Base-by-base conservation (phyloP, 495 filamentous ascomycete genomes). In the Aspergillus cavernicola region DNA sequence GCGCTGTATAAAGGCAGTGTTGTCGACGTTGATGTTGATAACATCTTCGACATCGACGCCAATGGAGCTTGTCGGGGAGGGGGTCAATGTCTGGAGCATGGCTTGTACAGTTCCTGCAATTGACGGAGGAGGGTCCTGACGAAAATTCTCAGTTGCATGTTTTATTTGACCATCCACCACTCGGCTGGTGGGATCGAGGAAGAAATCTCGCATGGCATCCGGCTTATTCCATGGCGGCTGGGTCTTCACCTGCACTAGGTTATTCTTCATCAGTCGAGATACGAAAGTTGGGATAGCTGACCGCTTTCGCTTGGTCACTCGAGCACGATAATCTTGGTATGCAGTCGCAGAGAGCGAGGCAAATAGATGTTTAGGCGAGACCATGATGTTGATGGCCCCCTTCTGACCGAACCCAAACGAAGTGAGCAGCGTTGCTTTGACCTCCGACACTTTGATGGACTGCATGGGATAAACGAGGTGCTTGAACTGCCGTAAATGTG, bases 351-450 rank as follows among this genome's bases (percentile, higher is more conserved):
- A 89, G 35, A 99, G 85, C 22, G 87, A 84, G 18, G 93, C 93
- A 62, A 86, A 97, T 45, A 99, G 84, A 68, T 97, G 97, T 67
- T 83, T 90, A 50, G 93, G 88, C 66, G 97, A 90, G 35, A 97
- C 86, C 71, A 90, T 91, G 65, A 99, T 88, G 37, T 84, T 91
- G 73, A 97, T 91, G 37, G 95, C 90, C 59, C 93, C 93, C 80
- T 97, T 97, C 71, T 99, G 93, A 53, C 93, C 93, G 76, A 99
- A 99, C 68, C 93, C 93, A 71, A 99, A 99, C 1, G 93, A 99
- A 10, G 95, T 99, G 50, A 97, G 84, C 6, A 90, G 95, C 79
- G 97, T 95, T 8, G 93, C 93, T 74, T 96, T 97, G 70, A 97
- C 74, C 50, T 90, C 90, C 56, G 96, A 87, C 32, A 91, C 96